Base-by-base conservation (phyloP, 2,329 filamentous ascomycete genomes). In the Lachnellula subtilissima region DNA sequence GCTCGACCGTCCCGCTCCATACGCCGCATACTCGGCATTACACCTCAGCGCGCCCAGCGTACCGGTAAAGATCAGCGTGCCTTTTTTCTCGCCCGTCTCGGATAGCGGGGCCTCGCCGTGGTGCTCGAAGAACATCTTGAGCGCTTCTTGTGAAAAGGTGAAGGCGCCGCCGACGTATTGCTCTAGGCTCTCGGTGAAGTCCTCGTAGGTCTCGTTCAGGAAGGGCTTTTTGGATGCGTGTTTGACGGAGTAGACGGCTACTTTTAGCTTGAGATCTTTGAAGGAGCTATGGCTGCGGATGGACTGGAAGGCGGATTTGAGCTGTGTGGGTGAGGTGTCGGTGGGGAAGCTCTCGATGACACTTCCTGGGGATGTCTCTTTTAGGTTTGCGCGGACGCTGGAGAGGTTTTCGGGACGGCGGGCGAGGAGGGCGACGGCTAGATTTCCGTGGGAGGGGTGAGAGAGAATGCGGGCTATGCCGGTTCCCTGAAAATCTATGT, bases 181-280 rank as follows among this genome's bases (percentile, higher is more conserved):
- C 52, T 77, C 74, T 56, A 84, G 60, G 50, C 73, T 78, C 2
- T 75, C 67, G 45, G 70, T 75, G 62, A 78, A 80, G 2, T 73
- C 71, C 23, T 80, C 75, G 25, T 77, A 73, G 0, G 78, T 81
- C 62, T 81, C 79, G 43, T 78, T 71, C 48, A 82, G 70, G 66
- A 82, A 83, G 0, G 80, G 78, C 60, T 79, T 82, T 67, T 77
- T 80, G 61, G 72, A 74, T 0, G 72, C 72, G 59, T 82, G 76
- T 65, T 83, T 84, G 64, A 84, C 75, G 60, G 77, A 80, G 67
- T 78, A 84, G 25, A 85, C 73, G 1, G 79, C 77, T 11, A 82
- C 62, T 49, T 74, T 71, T 4, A 83, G 71, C 55, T 81, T 81
- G 22, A 84, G 68, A 8, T 70, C 71, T 22, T 70, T 63, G 67